Conservation (phyloP, 495 filamentous ascomycete genomes). For the Parathielavia hyrcaniae region DNA sequence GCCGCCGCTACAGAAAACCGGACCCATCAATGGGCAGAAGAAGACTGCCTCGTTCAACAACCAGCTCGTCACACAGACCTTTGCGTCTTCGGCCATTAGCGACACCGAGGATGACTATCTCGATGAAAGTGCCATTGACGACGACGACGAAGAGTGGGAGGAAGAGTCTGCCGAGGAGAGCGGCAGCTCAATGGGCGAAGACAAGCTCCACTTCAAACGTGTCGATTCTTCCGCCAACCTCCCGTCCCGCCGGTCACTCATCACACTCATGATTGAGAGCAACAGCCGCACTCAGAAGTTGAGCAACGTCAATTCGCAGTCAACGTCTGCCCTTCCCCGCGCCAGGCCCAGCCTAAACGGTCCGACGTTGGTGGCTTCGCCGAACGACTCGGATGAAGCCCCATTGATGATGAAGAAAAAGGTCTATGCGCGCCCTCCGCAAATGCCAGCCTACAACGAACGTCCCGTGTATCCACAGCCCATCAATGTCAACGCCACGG, state of each 20-base stretch:
- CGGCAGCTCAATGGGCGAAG: conserved; percentile 71
- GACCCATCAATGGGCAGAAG: conserved; percentile 46
- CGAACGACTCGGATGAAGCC: conserved; percentile 60
- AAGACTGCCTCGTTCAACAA: conserved; percentile 85
- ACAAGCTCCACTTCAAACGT: conserved; percentile 73
- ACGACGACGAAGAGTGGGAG: conserved; percentile 78
- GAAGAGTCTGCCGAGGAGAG: conserved; percentile 93
- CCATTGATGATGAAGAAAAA: conserved; percentile 61
- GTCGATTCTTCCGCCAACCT: conserved; percentile 86
- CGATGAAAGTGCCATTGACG: conserved; percentile 79
- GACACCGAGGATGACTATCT: conserved; percentile 66
- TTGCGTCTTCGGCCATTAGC: conserved; percentile 54
- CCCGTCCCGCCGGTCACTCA: conserved; percentile 75
- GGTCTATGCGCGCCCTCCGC: conserved; percentile 33
- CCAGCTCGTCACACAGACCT: conserved; percentile 60
- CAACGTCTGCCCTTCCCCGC: conserved; percentile 70
- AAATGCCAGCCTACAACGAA: conserved; percentile 54
- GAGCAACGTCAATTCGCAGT: conserved; percentile 62
- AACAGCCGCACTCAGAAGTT: conserved; percentile 59
- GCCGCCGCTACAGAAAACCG: conserved; percentile 44
- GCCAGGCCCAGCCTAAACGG: conserved; percentile 67
- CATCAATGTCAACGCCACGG: conserved; percentile 69
- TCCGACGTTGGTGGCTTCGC: conserved; percentile 66
- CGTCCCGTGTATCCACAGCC: conserved; percentile 73
- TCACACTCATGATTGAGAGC: conserved; percentile 79